Base-by-base conservation (phyloP, 106 monocot genomes). In the Allium sativum region DNA sequence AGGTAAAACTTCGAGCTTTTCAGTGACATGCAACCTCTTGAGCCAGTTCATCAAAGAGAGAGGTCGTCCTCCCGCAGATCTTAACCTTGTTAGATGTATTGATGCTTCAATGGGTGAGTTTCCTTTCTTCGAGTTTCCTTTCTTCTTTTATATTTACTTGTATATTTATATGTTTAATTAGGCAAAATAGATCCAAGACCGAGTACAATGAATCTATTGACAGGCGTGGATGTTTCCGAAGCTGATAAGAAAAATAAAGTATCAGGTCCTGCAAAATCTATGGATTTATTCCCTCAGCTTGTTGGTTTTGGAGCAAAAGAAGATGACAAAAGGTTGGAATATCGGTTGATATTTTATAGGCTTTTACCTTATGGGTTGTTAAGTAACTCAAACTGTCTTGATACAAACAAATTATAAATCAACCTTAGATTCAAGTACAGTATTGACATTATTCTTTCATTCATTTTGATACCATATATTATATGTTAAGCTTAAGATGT, bases 31-130 rank as follows among this genome's bases (percentile, higher is more conserved):
- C 67, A 86, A 66, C 64, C 72, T 83, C 9, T 72, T 89, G 64
- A 83, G 89, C 60, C 82, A 77, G 67, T 89, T 72, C 72, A 65
- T 89, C 76, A 89, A 86, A 74, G 84, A 83, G 70, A 81, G 78
- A 56, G 78, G 83, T 48, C 53, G 79, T 40, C 51, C 64, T 51
- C 31, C 70, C 43, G 76, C 67, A 17, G 89, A 90, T 63, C 70
- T 90, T 31, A 74, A 77, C 21, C 70, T 92, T 22, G 1, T 5
- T 31, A 31, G 31, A 5, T 31, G 4, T 31, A 31, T 31, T 31
- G 87, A 70, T 80, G 48, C 55, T 21, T 10, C 58, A 40, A 44
- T 54, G 43, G 44, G 42, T 16, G 11, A 42, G 64, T 31, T 51
- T 65, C 48, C 8, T 50, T 50, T 11, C 8, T 6, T 17, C 18